A percentile compares a stretch with the other conserved stretches of the same genome.
Evolutionary conservation across 257 asterid species (phyloP).

Genomic region (Scutellaria galericulata): DNA sequence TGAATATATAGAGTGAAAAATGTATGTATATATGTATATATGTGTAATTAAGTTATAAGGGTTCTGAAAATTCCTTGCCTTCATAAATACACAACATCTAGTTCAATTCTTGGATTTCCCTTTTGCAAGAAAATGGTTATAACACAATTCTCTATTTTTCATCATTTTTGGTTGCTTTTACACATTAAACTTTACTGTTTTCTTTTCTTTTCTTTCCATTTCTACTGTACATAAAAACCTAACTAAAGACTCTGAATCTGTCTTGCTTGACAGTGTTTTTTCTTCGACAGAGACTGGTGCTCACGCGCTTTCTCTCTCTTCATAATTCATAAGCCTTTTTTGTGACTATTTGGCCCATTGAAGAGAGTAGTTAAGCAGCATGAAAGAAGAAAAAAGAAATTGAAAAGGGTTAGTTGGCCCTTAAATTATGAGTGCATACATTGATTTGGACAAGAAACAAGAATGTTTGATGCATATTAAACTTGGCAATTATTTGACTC

Average conservation of each 20-base stretch:
- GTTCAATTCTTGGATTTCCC: slow-evolving; percentile 42
- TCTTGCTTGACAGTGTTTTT: slow-evolving; percentile 44
- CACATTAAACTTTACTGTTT: slow-evolving; percentile 30
- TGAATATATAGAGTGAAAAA: slow-evolving; percentile 18
- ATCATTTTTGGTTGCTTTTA: slow-evolving; percentile 13
- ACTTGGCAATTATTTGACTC: slow-evolving; percentile 28
- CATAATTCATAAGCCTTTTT: background rate
- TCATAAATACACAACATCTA: slow-evolving; percentile 39
- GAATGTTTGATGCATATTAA: slow-evolving; percentile 26
- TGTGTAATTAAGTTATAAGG: slow-evolving; percentile 28
- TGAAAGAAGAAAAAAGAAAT: background rate
- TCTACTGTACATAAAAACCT: slow-evolving; percentile 35
- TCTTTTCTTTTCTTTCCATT: slow-evolving; percentile 31
- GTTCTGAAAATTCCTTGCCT: slow-evolving; percentile 42
- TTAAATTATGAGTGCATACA: slow-evolving; percentile 4
- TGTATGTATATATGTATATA: background rate
- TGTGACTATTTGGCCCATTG: slow-evolving; percentile 31
- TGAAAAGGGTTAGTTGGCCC: slow-evolving; percentile 30
- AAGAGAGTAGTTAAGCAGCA: background rate
- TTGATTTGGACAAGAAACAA: slow-evolving; percentile 32
- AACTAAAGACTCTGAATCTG: slow-evolving; percentile 37
- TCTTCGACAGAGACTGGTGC: slow-evolving; percentile 47
- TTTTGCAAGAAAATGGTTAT: slow-evolving; percentile 53
- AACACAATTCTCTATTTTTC: slow-evolving; percentile 33
- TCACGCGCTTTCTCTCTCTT: slow-evolving; percentile 36